Base-by-base conservation (phyloP, 345 rosid genomes). In the Turnera subulata region DNA sequence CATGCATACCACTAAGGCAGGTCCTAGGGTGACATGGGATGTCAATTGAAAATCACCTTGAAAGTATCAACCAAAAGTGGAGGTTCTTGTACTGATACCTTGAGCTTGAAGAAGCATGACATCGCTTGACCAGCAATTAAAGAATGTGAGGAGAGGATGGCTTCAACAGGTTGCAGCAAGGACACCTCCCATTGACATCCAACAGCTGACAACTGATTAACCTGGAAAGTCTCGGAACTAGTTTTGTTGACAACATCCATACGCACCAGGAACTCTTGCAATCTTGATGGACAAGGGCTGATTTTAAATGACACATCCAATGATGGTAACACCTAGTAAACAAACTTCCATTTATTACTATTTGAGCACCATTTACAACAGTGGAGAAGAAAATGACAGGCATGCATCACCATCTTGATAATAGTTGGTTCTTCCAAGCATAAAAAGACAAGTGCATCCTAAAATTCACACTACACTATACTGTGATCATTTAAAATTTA, bases 151-250 rank as follows among this genome's bases (percentile, higher is more conserved):
- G 91, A 79, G 70, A 80, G 70, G 72, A 80, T 71, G 59, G 81
- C 24, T 61, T 82, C 87, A 62, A 75, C 77, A 50, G 88, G 80
- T 68, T 86, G 87, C 68, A 85, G 89, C 77, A 81, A 74, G 20
- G 87, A 85, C 71, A 93, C 81, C 56, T 88, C 88, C 92, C 97
- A 93, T 40, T 80, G 82, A 56, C 60, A 50, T 62, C 97, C 96
- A 73, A 84, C 73, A 58, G 89, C 67, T 58, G 97, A 87, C 69
- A 93, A 61, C 74, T 90, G 99, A 56, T 67, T 76, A 67, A 93
- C 68, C 76, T 81, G 84, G 82, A 89, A 87, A 78, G 73, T 69
- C 50, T 82, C 91, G 4, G 84, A 71, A 56, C 61, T 78, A n/a
- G 95, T 80, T 81, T 70, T 76, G 82, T 89, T 93, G 66, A 80